phyloP scores from a whole-genome alignment of 805 yeast species.

The Candida methanosorbosa region DNA sequence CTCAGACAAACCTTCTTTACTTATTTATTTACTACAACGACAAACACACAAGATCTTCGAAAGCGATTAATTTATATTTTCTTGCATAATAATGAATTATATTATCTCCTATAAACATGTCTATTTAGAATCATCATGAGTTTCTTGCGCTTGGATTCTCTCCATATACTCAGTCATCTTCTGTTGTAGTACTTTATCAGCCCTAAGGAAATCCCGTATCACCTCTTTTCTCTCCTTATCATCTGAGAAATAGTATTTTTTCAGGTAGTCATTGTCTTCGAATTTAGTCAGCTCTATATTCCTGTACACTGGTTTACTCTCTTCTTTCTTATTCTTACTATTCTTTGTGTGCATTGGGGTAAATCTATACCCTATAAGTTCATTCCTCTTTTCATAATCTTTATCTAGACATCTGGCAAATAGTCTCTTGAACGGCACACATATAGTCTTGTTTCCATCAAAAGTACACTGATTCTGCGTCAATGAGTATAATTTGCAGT shows the following conservation, averaged over 20 bases:
- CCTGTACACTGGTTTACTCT: constrained; percentile 9
- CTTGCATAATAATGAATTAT: too few relatives aligned
- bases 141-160: too few relatives aligned
- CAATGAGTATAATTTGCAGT: constrained; percentile 27
- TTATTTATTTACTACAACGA: too few relatives aligned
- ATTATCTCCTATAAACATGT: too few relatives aligned
- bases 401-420: constrained; percentile 33
- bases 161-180: constrained; percentile 22
- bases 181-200: constrained; percentile 21
- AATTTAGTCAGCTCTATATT: constrained; percentile 30
- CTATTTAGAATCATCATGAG: too few relatives aligned
- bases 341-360: constrained; percentile 14
- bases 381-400: constrained; percentile 11
- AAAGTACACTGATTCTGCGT: constrained; percentile 41
- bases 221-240: constrained; percentile 4
- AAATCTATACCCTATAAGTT: constrained; percentile 20
- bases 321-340: constrained; percentile 3
- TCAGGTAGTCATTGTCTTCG: constrained; percentile 23
- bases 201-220: constrained; percentile 20
- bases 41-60: too few relatives aligned
- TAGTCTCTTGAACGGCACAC: constrained; percentile 40
- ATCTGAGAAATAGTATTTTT: constrained; percentile 3
- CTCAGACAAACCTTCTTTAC: too few relatives aligned
- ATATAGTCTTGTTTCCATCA: constrained; percentile 31
- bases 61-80: too few relatives aligned